Evolutionary conservation across 2,329 filamentous ascomycete genomes (phyloP).

Genomic region (Shiraia bambusicola): DNA sequence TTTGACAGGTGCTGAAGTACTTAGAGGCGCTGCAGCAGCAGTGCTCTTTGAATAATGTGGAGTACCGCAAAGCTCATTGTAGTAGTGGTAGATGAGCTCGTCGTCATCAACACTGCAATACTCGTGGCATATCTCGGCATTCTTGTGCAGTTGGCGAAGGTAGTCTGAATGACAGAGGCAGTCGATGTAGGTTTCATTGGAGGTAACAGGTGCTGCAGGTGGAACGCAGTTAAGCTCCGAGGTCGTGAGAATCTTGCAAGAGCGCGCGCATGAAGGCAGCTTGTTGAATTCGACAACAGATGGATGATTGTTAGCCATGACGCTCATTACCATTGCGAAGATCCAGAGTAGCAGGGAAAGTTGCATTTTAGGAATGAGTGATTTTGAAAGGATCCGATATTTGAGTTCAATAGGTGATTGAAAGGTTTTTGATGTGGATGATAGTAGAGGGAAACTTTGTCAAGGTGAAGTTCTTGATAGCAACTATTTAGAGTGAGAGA

Average conservation of each 20-base stretch:
- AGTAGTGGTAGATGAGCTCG: slow-evolving; percentile 42
- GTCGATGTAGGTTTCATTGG: slow-evolving; percentile 58
- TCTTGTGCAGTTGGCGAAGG: slow-evolving; percentile 60
- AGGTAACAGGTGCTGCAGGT: slow-evolving; percentile 52
- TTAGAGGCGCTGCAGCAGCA: no score
- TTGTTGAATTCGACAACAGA: slow-evolving; percentile 1
- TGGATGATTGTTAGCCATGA: not conserved
- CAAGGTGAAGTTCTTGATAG: no score
- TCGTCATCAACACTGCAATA: slow-evolving; percentile 60
- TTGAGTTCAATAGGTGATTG: no score
- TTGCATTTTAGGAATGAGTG: not conserved
- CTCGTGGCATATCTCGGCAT: slow-evolving; percentile 62
- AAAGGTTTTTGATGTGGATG: no score
- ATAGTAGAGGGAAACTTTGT: no score
- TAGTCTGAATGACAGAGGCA: slow-evolving; percentile 73
- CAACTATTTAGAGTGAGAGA: no score
- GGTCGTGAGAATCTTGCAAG: not conserved
- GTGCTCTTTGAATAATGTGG: not conserved
- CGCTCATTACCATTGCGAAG: slow-evolving; percentile 50
- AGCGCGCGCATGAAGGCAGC: slow-evolving; percentile 5
- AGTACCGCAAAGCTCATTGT: slow-evolving; percentile 3
- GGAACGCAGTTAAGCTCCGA: slow-evolving; percentile 66
- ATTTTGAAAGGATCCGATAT: no score
- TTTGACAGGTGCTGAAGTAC: no score
- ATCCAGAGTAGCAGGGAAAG: not conserved